Conservation (phyloP, 192 early-diverging fungal genomes). For the Bifiguratus adelaidae region DNA sequence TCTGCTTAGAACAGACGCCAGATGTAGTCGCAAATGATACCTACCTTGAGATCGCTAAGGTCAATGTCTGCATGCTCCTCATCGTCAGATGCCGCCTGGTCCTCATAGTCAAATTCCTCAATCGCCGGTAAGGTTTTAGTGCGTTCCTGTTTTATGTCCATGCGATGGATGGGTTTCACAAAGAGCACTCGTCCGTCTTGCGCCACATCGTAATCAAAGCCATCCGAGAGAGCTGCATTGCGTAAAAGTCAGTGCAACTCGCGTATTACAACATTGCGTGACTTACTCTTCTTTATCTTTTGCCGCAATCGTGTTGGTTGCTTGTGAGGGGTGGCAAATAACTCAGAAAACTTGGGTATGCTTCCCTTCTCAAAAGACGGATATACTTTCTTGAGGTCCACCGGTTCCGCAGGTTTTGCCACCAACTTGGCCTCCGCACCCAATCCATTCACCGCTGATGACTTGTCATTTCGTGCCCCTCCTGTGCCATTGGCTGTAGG, state of each 20-base stretch:
- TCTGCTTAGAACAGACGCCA: too few species aligned
- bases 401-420: slow-evolving; percentile 1
- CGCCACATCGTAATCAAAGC: slow-evolving; percentile 13
- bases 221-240: slow-evolving; percentile 11
- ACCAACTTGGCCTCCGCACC: not conserved
- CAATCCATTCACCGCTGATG: not conserved
- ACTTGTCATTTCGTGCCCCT: not conserved
- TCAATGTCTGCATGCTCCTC: too few species aligned
- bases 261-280: too few species aligned
- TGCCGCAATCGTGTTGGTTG: slow-evolving; percentile 19
- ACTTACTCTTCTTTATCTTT: slow-evolving; percentile 24
- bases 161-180: too few species aligned
- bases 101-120: too few species aligned
- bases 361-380: slow-evolving; percentile 50
- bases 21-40: too few species aligned
- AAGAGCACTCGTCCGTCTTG: slow-evolving; percentile 15
- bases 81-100: too few species aligned
- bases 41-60: too few species aligned
- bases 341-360: slow-evolving; percentile 49
- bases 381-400: slow-evolving; percentile 38
- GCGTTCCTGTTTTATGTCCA: too few species aligned
- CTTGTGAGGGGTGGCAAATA: slow-evolving; percentile 46
- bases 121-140: too few species aligned
- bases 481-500: too few species aligned
- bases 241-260: too few species aligned